These are phyloP conservation scores for Leishmania turanica DNA, from an alignment of 208 protist genomes.

Conservation along the genomic window DNA sequence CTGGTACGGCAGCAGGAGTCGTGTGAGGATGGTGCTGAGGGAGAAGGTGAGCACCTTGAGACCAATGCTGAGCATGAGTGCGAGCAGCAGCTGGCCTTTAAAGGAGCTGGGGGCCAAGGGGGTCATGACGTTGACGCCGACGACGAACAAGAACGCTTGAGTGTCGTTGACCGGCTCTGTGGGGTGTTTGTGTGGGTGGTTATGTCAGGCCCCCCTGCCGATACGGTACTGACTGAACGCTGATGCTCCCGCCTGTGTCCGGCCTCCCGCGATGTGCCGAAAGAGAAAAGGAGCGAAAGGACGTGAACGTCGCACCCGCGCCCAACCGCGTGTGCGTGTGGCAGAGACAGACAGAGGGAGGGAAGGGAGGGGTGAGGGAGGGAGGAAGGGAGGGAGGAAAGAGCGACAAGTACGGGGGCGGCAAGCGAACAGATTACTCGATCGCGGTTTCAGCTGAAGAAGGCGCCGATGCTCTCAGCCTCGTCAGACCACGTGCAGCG, in stretches of 20 bases:
- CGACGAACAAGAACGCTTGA: neutral
- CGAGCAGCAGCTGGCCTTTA: conserved; percentile 63
- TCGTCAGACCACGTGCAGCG: no score
- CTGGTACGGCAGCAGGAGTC: conserved; percentile 69
- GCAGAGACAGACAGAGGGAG: neutral
- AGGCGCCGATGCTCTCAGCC: neutral
- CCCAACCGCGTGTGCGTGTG: neutral
- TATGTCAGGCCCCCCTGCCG: neutral
- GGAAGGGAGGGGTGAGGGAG: no score
- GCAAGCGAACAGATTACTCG: neutral
- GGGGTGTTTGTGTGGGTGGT: neutral
- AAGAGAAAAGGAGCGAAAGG: conserved; percentile 16
- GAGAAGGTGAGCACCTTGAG: conserved; percentile 82
- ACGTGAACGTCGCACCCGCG: neutral
- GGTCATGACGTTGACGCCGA: neutral
- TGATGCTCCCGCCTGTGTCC: neutral
- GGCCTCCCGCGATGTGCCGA: neutral
- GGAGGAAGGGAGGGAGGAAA: neutral
- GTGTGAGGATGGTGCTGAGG: conserved; percentile 65
- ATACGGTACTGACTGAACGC: neutral
- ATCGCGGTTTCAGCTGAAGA: neutral
- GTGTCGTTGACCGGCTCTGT: neutral
- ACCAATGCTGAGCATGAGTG: conserved; percentile 59
- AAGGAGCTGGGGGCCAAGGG: conserved; percentile 28
- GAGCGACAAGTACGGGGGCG: neutral